These are phyloP conservation scores for Xylariales sp. DNA, from an alignment of 2,329 filamentous ascomycete species.

Conservation along the genomic window DNA sequence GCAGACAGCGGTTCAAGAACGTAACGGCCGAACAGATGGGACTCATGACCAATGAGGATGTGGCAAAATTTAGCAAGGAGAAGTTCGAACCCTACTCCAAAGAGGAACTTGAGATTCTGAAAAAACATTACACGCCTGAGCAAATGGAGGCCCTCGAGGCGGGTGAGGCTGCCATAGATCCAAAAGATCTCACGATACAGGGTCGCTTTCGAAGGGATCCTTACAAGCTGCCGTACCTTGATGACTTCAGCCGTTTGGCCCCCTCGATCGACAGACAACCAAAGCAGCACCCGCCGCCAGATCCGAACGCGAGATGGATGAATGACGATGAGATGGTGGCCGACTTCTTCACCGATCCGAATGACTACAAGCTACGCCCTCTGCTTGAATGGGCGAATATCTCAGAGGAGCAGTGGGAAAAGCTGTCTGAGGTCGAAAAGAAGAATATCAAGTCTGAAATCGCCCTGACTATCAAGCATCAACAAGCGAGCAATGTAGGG, in stretches of 20 bases:
- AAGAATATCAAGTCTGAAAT: conserved; percentile 1
- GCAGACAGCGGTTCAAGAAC: conserved; percentile 47
- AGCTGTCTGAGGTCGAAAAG: conserved; percentile 1
- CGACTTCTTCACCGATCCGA: conserved; percentile 15
- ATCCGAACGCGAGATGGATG: conserved; percentile 57
- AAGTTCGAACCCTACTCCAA: conserved; percentile 61
- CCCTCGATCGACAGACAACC: conserved; percentile 72
- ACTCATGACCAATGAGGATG: conserved; percentile 28
- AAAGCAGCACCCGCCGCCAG: conserved; percentile 43
- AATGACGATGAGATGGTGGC: conserved; percentile 49
- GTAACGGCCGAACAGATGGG: conserved; percentile 49
- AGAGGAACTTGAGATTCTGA: conserved; percentile 59
- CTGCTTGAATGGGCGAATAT: conserved; percentile 1
- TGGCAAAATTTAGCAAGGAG: conserved; percentile 40
- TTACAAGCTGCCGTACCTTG: conserved; percentile 70
- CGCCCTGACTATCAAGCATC: neutral
- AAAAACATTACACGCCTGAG: conserved; percentile 68
- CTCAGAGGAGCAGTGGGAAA: conserved; percentile 4
- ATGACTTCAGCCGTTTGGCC: conserved; percentile 75
- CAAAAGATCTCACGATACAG: conserved; percentile 70
- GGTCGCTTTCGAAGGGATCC: conserved; percentile 68
- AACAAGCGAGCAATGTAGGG: neutral
- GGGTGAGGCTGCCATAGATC: conserved; percentile 71
- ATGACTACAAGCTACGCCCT: conserved; percentile 1
- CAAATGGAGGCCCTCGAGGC: conserved; percentile 80